phyloP scores from a whole-genome alignment of 345 rosid genomes.

The Cardamine occulta region DNA sequence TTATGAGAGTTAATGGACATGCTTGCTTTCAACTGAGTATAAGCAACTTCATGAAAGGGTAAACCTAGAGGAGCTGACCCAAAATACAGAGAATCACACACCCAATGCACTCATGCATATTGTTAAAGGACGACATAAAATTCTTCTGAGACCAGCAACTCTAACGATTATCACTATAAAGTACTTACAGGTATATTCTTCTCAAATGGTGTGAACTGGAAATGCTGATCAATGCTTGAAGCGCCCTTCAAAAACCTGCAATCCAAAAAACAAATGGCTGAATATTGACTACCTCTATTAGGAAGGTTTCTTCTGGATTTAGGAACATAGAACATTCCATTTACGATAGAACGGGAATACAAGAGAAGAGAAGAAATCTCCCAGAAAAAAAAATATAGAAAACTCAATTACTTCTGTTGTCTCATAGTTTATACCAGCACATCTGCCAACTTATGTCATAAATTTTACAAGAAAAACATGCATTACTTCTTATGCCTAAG shows the following conservation, averaged over 20 bases:
- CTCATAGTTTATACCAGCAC: too few relatives aligned
- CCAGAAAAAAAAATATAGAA: not conserved
- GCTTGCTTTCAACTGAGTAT: not conserved
- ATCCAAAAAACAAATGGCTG: slow-evolving; percentile 1
- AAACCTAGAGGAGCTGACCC: not conserved
- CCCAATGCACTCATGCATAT: not conserved
- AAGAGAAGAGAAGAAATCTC: slow-evolving; percentile 3
- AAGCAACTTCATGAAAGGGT: slow-evolving; percentile 24
- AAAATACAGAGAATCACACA: slow-evolving; percentile 1
- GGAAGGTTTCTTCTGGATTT: slow-evolving; percentile 12
- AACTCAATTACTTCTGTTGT: too few relatives aligned
- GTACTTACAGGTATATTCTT: slow-evolving; percentile 87
- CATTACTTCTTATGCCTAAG: not conserved
- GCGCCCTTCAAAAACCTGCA: slow-evolving; percentile 91
- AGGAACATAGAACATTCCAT: not conserved
- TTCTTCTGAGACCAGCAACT: not conserved
- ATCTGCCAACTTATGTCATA: slow-evolving; percentile 8
- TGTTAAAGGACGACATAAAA: not conserved
- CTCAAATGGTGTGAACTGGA: slow-evolving; percentile 68
- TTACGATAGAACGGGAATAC: not conserved
- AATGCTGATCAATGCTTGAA: slow-evolving; percentile 88
- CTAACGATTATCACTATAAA: not conserved
- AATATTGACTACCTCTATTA: not conserved
- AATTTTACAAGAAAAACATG: not conserved
- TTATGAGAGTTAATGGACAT: not conserved